Evolutionary conservation across 176 grass and related monocot genomes (phyloP).

Genomic region (Tillandsia fasciculata): DNA sequence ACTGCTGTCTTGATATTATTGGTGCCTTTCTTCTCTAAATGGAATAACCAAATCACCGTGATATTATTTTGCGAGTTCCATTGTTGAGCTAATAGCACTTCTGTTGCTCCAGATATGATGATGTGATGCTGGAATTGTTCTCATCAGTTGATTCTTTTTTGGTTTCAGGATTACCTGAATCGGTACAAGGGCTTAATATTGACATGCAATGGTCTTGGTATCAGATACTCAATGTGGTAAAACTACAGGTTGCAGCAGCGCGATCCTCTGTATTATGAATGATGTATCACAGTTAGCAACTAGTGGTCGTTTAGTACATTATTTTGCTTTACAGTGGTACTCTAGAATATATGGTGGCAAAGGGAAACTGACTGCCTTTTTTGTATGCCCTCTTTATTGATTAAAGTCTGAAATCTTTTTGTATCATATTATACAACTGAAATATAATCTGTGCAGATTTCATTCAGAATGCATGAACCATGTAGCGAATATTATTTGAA

Average conservation of each 20-base stretch:
- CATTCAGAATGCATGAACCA: not conserved
- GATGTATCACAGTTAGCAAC: not conserved
- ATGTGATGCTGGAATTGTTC: not conserved
- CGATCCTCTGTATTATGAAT: not conserved
- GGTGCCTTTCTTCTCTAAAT: too few relatives aligned
- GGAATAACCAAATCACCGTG: too few relatives aligned
- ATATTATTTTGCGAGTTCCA: too few relatives aligned
- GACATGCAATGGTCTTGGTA: slow-evolving; percentile 89
- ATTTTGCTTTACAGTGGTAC: not conserved
- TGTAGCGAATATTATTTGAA: too few relatives aligned
- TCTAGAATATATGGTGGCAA: not conserved
- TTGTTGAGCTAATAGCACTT: too few relatives aligned
- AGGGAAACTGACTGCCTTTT: not conserved
- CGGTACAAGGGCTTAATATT: slow-evolving; percentile 91
- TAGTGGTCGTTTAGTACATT: not conserved
- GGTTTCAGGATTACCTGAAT: slow-evolving; percentile 79
- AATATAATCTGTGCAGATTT: not conserved
- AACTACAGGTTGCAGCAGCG: not conserved
- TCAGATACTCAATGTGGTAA: slow-evolving; percentile 67
- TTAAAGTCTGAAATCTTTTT: not conserved
- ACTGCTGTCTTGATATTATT: too few relatives aligned
- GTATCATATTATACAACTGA: not conserved
- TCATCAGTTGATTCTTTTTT: not conserved
- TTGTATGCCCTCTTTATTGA: not conserved
- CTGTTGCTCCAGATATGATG: too few relatives aligned